phyloP scores from a whole-genome alignment of 345 rosid genomes.

The Brassica nigra region DNA sequence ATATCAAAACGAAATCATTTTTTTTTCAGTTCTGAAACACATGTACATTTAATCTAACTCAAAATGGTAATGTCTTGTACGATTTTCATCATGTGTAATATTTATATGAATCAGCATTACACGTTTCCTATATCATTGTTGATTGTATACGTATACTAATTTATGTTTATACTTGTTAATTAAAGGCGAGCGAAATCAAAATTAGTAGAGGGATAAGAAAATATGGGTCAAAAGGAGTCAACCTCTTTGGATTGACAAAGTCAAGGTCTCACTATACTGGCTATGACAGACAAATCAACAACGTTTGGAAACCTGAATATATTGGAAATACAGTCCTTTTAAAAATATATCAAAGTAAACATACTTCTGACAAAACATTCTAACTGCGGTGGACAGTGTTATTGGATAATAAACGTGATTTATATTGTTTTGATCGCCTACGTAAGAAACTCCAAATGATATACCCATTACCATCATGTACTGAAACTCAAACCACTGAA shows the following conservation, averaged over 20 bases:
- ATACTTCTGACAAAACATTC: neutral
- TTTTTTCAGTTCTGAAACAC: neutral
- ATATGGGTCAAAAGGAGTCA: conserved; percentile 35
- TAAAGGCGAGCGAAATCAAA: neutral
- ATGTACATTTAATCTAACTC: conserved; percentile 20
- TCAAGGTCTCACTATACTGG: neutral
- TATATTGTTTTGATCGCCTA: neutral
- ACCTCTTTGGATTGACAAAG: conserved; percentile 30
- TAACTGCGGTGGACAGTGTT: neutral
- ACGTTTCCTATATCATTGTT: neutral
- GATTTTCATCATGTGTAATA: neutral
- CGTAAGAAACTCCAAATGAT: neutral
- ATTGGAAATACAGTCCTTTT: neutral
- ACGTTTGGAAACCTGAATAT: conserved; percentile 1
- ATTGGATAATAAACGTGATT: neutral
- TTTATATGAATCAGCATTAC: neutral
- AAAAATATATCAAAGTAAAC: neutral
- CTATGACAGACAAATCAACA: neutral
- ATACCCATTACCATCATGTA: neutral
- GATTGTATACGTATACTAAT: neutral
- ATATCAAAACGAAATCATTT: conserved; percentile 27
- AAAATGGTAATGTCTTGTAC: neutral
- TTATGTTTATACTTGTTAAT: neutral
- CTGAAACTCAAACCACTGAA: neutral
- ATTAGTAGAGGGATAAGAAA: neutral